Base-by-base conservation (phyloP, 2,329 filamentous ascomycete species). In the Biscogniauxia marginata region DNA sequence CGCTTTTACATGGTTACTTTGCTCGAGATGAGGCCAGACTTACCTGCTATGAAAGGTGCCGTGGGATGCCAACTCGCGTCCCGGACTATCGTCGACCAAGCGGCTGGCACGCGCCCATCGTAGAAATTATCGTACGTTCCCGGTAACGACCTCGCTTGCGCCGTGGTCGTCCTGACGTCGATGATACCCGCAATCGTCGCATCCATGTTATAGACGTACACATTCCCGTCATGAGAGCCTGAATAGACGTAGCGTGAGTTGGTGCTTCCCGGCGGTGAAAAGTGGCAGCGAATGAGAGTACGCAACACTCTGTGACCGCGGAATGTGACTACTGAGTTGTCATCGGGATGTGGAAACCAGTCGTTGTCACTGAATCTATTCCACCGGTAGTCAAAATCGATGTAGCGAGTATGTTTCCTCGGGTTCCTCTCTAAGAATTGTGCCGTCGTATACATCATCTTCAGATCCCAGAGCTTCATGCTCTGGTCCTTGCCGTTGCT, bases 401-500 rank as follows among this genome's bases (percentile, higher is more conserved):
- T 84, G 21, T 71, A 70, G 20, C 72, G 71, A 0, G 82, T 84
- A 65, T 83, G 79, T 44, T 77, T 73, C n/a, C 77, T 74, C 4
- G 83, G 79, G 58, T 86, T 78, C 52, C 86, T 75, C 25, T 78
- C 73, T 47, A 80, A 77, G 57, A 85, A 89, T 52, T 80, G 77
- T 30, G 86, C 81, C 0, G 88, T 88, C 4, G 86, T 86, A 79
- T 95, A 90, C 81, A 92, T 93, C 80, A 90, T 96, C 51, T 93
- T 83, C 54, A 97, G 72, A 71, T 99, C 95, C 95, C 95, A 99
- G 0, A 99, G 81, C 74, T 98, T 98, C 85, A 96, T 96, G 45
- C 88, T 93, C 73, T 98, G 95, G 69, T 99, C 95, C 70, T 98
- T 99, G 59, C 86, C 91, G 67, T 99, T 99, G 63, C 88, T 93